Percentiles rank a stretch among this genome's conserved stretches.
Conservation (phyloP, 495 filamentous ascomycete species). For the Tuber aestivum region DNA sequence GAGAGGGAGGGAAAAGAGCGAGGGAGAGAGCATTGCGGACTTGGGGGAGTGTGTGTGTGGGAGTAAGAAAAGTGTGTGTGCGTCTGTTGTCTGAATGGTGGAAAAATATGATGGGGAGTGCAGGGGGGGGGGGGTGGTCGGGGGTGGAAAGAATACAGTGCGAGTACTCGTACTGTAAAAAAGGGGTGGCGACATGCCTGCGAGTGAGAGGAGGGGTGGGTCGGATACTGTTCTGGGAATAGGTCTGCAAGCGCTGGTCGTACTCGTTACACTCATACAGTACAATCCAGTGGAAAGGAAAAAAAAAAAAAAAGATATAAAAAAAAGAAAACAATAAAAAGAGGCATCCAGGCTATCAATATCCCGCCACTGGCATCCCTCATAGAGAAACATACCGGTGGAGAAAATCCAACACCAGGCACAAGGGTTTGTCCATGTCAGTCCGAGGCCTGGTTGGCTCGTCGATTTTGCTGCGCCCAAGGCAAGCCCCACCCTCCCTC, state of each 20-base stretch:
- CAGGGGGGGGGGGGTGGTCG: constrained; percentile 42
- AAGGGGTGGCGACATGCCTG: constrained; percentile 40
- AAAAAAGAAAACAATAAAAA: constrained; percentile 44
- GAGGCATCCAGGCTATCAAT: constrained; percentile 45
- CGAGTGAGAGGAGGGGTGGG: constrained; percentile 26
- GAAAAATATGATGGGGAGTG: constrained; percentile 46
- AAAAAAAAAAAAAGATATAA: constrained; percentile 2
- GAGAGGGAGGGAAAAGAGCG: constrained; percentile 40
- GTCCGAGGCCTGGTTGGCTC: constrained; percentile 38
- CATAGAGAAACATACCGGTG: constrained; percentile 3
- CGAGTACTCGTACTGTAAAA: too few relatives aligned
- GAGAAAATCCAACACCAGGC: constrained; percentile 24
- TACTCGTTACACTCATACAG: constrained; percentile 12
- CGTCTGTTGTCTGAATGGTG: constrained; percentile 41
- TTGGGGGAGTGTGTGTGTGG: constrained; percentile 44
- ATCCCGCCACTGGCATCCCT: constrained; percentile 24
- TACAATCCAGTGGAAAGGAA: constrained; percentile 34
- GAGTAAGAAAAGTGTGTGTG: constrained; percentile 35
- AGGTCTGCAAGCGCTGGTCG: constrained; percentile 37
- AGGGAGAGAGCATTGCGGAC: constrained; percentile 44
- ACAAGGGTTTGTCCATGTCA: constrained; percentile 23
- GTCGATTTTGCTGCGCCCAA: constrained; percentile 24
- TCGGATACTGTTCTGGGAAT: constrained; percentile 36
- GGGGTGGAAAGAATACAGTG: constrained; percentile 23
- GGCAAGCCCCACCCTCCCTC: constrained; percentile 33